These are phyloP conservation scores for Kodamaea arcana DNA, from an alignment of 1,139 yeast genomes.

Conservation along the genomic window DNA sequence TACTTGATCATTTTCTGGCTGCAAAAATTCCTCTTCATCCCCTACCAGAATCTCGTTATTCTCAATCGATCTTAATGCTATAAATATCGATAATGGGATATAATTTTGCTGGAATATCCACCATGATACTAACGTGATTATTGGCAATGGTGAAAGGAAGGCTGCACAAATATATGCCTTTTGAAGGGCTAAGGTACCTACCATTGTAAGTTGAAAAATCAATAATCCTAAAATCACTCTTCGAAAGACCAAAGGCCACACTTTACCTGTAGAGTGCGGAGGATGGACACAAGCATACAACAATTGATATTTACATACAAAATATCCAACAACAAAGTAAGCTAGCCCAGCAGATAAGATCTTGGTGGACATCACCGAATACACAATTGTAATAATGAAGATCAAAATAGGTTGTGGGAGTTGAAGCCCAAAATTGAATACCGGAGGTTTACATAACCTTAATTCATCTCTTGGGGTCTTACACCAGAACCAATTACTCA, in stretches of 20 bases:
- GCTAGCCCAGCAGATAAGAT: constrained; percentile 69
- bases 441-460: constrained; percentile 70
- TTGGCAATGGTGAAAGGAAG: constrained; percentile 69
- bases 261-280: constrained; percentile 85
- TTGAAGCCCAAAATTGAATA: constrained; percentile 75
- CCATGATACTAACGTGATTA: constrained; percentile 59
- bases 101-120: constrained; percentile 83
- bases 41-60: constrained; percentile 8
- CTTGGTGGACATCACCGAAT: constrained; percentile 74
- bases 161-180: constrained; percentile 74
- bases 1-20: constrained; percentile 1
- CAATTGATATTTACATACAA: constrained; percentile 76
- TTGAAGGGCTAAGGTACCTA: constrained; percentile 78
- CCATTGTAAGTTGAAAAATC: constrained; percentile 84
- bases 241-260: constrained; percentile 79
- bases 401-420: constrained; percentile 79
- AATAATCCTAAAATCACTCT: constrained; percentile 67
- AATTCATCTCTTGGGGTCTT: constrained; percentile 64
- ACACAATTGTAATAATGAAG: constrained; percentile 68
- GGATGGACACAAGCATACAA: constrained; percentile 80
- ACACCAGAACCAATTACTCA: constrained; percentile 15
- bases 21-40: constrained; percentile 4
- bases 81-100: constrained; percentile 75
- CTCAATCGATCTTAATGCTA: constrained; percentile 63
- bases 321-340: constrained; percentile 71